These are phyloP conservation scores for Tetrapisispora fleetii DNA, from an alignment of 805 yeast genomes.

Conservation along the genomic window DNA sequence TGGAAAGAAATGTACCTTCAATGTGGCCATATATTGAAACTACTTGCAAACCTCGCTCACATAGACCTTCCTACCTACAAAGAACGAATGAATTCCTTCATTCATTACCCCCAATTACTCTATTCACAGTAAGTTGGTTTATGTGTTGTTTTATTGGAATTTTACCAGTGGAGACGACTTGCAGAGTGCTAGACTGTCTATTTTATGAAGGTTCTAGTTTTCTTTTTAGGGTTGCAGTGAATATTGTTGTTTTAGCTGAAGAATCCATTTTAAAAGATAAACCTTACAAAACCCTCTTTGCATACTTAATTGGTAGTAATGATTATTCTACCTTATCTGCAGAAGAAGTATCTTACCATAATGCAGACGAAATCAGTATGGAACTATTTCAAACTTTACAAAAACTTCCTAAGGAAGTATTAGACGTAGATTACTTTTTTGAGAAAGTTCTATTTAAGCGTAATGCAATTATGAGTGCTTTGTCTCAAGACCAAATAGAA, in stretches of 20 bases:
- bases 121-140: conserved; percentile 95
- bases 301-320: conserved; percentile 1
- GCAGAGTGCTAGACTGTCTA: conserved; percentile 89
- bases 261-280: conserved; percentile 11
- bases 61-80: not conserved
- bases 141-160: conserved; percentile 91
- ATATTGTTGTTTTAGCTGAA: conserved; percentile 46
- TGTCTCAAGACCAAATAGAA: conserved; percentile 72
- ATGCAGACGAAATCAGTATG: conserved; percentile 36
- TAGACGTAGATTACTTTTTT: conserved; percentile 60
- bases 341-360: not conserved
- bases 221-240: conserved; percentile 69
- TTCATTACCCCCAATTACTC: conserved; percentile 78
- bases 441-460: conserved; percentile 60
- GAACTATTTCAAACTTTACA: conserved; percentile 78
- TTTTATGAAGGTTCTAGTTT: conserved; percentile 88
- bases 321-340: not conserved
- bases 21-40: conserved; percentile 45
- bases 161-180: conserved; percentile 77
- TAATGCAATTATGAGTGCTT: conserved; percentile 56
- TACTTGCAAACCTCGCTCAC: not conserved
- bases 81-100: conserved; percentile 40
- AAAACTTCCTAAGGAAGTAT: conserved; percentile 58
- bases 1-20: conserved; percentile 72
- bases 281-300: conserved; percentile 6